Conservation (phyloP, 1,139 yeast species). For the Lizanozyma gosingica region DNA sequence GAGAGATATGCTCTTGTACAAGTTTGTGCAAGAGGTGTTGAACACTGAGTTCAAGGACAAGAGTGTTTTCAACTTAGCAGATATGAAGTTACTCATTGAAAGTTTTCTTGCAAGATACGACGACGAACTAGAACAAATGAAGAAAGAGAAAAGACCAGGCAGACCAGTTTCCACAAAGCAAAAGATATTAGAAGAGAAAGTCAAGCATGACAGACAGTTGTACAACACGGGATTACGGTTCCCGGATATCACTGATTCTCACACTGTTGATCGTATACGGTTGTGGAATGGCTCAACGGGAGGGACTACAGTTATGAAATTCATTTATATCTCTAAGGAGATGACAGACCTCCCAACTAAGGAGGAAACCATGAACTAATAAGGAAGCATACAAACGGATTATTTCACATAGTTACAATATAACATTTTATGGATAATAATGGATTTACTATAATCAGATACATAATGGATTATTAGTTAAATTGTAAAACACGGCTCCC, state of each 20-base stretch:
- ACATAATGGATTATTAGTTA: too few relatives aligned
- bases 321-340: slow-evolving; percentile 24
- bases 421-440: too few relatives aligned
- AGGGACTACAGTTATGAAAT: slow-evolving; percentile 59
- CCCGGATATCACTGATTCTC: slow-evolving; percentile 61
- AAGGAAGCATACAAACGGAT: not conserved
- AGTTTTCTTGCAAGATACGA: slow-evolving; percentile 62
- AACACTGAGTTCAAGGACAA: slow-evolving; percentile 19
- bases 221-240: slow-evolving; percentile 62
- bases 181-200: slow-evolving; percentile 52
- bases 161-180: slow-evolving; percentile 74
- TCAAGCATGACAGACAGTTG: slow-evolving; percentile 50
- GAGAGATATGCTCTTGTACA: slow-evolving; percentile 46
- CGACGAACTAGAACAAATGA: slow-evolving; percentile 56
- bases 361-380: slow-evolving; percentile 17
- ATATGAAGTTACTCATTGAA: slow-evolving; percentile 52
- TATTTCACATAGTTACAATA: not conserved
- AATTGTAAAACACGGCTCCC: too few relatives aligned
- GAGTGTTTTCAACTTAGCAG: slow-evolving; percentile 37
- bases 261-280: slow-evolving; percentile 50
- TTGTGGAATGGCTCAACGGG: slow-evolving; percentile 81
- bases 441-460: too few relatives aligned
- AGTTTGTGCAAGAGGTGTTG: slow-evolving; percentile 58
- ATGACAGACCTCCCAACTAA: slow-evolving; percentile 20
- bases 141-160: slow-evolving; percentile 67